Conservation (phyloP, 1,284 basidiomycete species). For the Cutaneotrichosporon sp. region DNA sequence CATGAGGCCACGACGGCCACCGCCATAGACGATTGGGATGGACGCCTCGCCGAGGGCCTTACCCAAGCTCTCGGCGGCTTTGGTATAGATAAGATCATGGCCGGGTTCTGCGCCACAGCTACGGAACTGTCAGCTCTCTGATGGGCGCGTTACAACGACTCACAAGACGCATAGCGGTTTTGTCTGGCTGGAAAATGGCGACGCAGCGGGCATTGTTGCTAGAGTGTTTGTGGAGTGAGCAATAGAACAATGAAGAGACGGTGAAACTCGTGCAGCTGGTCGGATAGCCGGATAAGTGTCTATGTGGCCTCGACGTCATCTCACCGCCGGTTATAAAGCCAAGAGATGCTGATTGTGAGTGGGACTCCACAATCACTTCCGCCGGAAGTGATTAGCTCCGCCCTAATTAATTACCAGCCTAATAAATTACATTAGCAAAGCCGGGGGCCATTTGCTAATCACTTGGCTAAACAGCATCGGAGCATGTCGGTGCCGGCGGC, state of each 20-base stretch:
- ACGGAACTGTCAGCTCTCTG: constrained; percentile 4
- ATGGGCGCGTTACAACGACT: constrained; percentile 8
- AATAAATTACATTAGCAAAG: too few relatives aligned
- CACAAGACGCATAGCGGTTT: constrained; percentile 48
- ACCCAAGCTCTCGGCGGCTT: constrained; percentile 72
- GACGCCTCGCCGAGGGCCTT: constrained; percentile 61
- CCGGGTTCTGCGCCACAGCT: constrained; percentile 69
- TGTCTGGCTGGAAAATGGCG: constrained; percentile 23
- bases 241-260: background rate
- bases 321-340: too few relatives aligned
- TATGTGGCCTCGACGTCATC: too few relatives aligned
- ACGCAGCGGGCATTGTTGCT: too few relatives aligned
- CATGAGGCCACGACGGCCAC: constrained; percentile 79
- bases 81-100: constrained; percentile 56
- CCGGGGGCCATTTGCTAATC: too few relatives aligned
- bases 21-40: constrained; percentile 76
- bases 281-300: too few relatives aligned
- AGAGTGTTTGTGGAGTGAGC: too few relatives aligned
- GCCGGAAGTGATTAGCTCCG: too few relatives aligned
- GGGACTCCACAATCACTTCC: background rate
- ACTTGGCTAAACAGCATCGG: too few relatives aligned
- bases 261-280: background rate
- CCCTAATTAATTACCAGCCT: too few relatives aligned
- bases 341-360: too few relatives aligned
- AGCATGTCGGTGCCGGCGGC: too few relatives aligned